Evolutionary conservation across 148 eudicot species (phyloP).

Genomic region (Fagopyrum esculentum): DNA sequence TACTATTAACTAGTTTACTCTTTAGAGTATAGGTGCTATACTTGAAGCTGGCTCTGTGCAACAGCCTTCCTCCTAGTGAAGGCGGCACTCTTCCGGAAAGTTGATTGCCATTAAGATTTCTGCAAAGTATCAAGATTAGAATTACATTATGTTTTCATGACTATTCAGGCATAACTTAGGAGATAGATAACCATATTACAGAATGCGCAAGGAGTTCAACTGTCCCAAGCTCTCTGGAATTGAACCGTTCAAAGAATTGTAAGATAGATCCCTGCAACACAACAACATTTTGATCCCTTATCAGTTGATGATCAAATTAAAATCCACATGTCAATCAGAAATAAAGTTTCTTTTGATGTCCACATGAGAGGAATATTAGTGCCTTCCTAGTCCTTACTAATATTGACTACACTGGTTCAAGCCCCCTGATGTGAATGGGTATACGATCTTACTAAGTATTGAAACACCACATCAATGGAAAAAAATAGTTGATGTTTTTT

Average conservation of each 20-base stretch:
- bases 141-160: background rate
- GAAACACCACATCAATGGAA: too few relatives aligned
- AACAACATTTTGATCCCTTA: background rate
- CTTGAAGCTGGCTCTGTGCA: constrained; percentile 98
- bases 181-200: constrained; percentile 42
- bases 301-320: background rate
- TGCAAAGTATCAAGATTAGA: constrained; percentile 18
- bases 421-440: too few relatives aligned
- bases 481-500: too few relatives aligned
- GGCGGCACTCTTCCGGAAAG: constrained; percentile 85
- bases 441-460: too few relatives aligned
- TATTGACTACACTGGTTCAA: too few relatives aligned
- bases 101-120: constrained; percentile 87
- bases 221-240: constrained; percentile 88
- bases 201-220: constrained; percentile 49
- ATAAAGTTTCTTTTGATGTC: too few relatives aligned
- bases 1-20: background rate
- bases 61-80: constrained; percentile 76
- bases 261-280: constrained; percentile 84
- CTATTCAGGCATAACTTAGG: background rate
- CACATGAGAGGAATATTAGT: too few relatives aligned
- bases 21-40: constrained; percentile 25
- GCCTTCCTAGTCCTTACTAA: too few relatives aligned
- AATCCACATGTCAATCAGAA: background rate
- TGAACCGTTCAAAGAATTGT: constrained; percentile 86